Conservation (phyloP, 2,329 filamentous ascomycete species). For the Colletotrichum ledebouriae region DNA sequence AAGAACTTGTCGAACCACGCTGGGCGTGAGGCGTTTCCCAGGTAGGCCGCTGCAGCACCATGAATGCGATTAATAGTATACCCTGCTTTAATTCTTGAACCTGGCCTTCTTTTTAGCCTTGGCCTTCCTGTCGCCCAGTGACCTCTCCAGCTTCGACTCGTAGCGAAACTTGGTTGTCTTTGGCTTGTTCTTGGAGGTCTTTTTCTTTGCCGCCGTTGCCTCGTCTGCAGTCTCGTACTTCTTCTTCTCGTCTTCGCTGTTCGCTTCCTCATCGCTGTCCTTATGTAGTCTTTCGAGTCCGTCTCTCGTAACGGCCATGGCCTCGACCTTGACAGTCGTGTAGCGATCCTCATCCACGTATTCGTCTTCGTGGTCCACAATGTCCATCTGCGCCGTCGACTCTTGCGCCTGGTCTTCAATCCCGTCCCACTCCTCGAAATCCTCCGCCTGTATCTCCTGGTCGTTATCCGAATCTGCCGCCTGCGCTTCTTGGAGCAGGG, state of each 20-base stretch:
- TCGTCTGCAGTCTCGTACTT: constrained; percentile 47
- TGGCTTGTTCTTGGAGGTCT: constrained; percentile 70
- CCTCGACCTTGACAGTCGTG: constrained; percentile 94
- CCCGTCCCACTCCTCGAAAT: constrained; percentile 74
- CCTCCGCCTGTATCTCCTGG: constrained; percentile 53
- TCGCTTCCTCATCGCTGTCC: constrained; percentile 50
- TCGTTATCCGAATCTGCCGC: constrained; percentile 58
- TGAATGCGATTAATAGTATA: constrained; percentile 40
- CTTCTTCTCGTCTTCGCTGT: constrained; percentile 37
- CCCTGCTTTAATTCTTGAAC: constrained; percentile 41
- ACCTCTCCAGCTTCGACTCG: constrained; percentile 87
- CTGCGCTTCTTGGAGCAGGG: constrained; percentile 74
- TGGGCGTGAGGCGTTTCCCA: constrained; percentile 31
- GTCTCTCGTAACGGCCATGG: constrained; percentile 82
- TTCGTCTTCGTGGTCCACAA: constrained; percentile 87
- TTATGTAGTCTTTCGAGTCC: constrained; percentile 70
- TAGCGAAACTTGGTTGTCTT: constrained; percentile 90
- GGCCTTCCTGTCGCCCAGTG: constrained; percentile 78
- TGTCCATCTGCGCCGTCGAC: constrained; percentile 56
- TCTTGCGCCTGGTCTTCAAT: constrained; percentile 66
- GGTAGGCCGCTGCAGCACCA: constrained; percentile 21
- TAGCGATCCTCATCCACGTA: constrained; percentile 97
- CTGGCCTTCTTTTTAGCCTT: constrained; percentile 71
- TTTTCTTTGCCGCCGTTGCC: constrained; percentile 57
- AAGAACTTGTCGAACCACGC: constrained; percentile 31